Evolutionary conservation across 345 rosid genomes (phyloP).

Genomic region (Eucalyptus regnans): DNA sequence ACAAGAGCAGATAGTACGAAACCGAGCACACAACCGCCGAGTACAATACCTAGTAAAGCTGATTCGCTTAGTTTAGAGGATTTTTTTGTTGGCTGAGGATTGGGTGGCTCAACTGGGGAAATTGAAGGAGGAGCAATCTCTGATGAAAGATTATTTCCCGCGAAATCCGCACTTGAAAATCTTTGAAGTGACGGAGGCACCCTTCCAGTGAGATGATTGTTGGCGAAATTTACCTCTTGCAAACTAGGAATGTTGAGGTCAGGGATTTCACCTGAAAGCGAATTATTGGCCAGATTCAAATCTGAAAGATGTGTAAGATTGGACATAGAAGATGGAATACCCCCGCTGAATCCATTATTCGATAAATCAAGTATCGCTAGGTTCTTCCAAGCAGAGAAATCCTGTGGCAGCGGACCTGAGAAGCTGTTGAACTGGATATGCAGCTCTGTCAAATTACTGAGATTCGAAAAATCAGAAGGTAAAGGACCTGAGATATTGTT

Average conservation of each 20-base stretch:
- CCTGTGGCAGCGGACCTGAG: constrained; percentile 49
- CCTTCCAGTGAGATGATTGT: constrained; percentile 58
- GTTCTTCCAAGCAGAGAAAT: constrained; percentile 53
- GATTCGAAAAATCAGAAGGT: constrained; percentile 41
- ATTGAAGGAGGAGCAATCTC: constrained; percentile 20
- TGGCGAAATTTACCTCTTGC: constrained; percentile 45
- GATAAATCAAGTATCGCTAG: constrained; percentile 52
- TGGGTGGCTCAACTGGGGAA: constrained; percentile 19
- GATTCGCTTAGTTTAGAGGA: constrained; percentile 27
- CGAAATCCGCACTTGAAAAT: constrained; percentile 49
- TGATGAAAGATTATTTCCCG: constrained; percentile 45
- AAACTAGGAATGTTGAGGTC: constrained; percentile 34
- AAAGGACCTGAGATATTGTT: constrained; percentile 58
- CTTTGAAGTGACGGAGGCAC: constrained; percentile 57
- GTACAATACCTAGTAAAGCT: constrained; percentile 33
- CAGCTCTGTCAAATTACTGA: constrained; percentile 46
- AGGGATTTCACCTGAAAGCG: constrained; percentile 66
- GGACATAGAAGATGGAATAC: constrained; percentile 39
- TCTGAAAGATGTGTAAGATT: constrained; percentile 34
- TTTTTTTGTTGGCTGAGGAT: constrained; percentile 19
- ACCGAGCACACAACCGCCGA: constrained; percentile 43
- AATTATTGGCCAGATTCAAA: constrained; percentile 60
- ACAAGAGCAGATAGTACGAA: constrained; percentile 25
- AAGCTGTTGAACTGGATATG: constrained; percentile 59
- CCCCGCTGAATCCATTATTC: constrained; percentile 46